Conservation (phyloP, 768 basidiomycete species). For the Cyclocybe aegerita region DNA sequence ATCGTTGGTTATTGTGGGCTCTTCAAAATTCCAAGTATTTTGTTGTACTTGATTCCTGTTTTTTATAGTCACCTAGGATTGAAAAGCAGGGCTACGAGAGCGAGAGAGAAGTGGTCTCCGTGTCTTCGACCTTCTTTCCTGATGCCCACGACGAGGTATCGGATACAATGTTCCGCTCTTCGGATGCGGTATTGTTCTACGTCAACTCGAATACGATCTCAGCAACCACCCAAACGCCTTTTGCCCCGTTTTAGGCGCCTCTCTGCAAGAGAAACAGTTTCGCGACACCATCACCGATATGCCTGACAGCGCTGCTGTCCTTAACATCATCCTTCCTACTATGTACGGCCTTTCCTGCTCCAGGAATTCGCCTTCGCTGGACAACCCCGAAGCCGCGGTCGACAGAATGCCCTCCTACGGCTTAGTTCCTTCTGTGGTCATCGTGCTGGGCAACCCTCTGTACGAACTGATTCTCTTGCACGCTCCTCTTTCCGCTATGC, state of each 20-base stretch:
- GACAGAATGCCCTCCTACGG: conserved; percentile 19
- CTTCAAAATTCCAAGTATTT: too few species aligned
- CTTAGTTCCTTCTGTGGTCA: conserved; percentile 7
- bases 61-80: too few species aligned
- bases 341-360: conserved; percentile 20
- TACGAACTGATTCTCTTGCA: conserved; percentile 20
- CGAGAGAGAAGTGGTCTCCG: conserved; percentile 18
- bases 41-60: too few species aligned
- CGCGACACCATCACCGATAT: conserved; percentile 17
- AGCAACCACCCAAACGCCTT: conserved; percentile 12
- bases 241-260: conserved; percentile 13
- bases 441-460: conserved; percentile 11
- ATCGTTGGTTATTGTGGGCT: too few species aligned
- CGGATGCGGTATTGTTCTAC: conserved; percentile 29
- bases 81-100: too few species aligned
- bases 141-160: conserved; percentile 19
- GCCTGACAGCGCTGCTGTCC: conserved; percentile 17
- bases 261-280: conserved; percentile 8
- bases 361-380: conserved; percentile 15
- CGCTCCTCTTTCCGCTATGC: conserved; percentile 17
- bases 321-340: conserved; percentile 23
- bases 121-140: conserved; percentile 27
- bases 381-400: conserved; percentile 18
- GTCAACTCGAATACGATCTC: conserved; percentile 17
- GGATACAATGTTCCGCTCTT: conserved; percentile 24